These are phyloP conservation scores for Pseudocercospora musae DNA, from an alignment of 2,329 filamentous ascomycete genomes.

Conservation along the genomic window DNA sequence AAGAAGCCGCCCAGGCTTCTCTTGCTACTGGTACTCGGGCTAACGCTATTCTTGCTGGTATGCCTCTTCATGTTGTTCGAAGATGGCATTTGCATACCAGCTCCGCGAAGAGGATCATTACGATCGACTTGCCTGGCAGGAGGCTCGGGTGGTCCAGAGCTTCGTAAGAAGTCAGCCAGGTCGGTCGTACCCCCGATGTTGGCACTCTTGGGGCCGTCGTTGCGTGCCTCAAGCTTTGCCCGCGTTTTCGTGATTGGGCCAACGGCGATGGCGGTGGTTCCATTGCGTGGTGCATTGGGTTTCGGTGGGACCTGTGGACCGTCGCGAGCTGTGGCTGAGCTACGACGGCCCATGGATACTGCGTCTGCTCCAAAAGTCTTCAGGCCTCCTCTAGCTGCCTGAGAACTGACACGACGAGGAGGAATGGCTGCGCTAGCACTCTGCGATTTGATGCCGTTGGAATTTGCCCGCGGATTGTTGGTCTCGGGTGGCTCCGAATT, in stretches of 20 bases:
- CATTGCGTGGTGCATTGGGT: constrained; percentile 1
- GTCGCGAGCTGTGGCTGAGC: constrained; percentile 13
- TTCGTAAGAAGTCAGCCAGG: constrained; percentile 21
- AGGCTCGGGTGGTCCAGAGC: constrained; percentile 11
- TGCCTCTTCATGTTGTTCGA: background rate
- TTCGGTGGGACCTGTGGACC: constrained; percentile 6
- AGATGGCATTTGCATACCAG: background rate
- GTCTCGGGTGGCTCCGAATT: constrained; percentile 61
- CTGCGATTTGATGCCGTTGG: constrained; percentile 3
- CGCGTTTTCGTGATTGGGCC: constrained; percentile 16
- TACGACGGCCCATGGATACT: constrained; percentile 14
- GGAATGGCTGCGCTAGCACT: background rate
- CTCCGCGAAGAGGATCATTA: background rate
- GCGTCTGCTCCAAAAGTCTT: constrained; percentile 19
- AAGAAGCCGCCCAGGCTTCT: background rate
- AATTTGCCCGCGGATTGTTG: constrained; percentile 1
- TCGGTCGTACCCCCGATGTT: constrained; percentile 15
- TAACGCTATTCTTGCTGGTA: background rate
- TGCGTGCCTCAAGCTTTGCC: constrained; percentile 14
- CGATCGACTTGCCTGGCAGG: background rate
- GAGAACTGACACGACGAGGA: constrained; percentile 7
- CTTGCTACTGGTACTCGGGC: background rate
- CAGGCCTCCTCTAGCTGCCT: constrained; percentile 3
- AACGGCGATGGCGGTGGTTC: constrained; percentile 16
- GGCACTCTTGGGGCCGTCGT: constrained; percentile 4